Conservation (phyloP, 768 basidiomycete genomes). For the Pisolithus sp. region DNA sequence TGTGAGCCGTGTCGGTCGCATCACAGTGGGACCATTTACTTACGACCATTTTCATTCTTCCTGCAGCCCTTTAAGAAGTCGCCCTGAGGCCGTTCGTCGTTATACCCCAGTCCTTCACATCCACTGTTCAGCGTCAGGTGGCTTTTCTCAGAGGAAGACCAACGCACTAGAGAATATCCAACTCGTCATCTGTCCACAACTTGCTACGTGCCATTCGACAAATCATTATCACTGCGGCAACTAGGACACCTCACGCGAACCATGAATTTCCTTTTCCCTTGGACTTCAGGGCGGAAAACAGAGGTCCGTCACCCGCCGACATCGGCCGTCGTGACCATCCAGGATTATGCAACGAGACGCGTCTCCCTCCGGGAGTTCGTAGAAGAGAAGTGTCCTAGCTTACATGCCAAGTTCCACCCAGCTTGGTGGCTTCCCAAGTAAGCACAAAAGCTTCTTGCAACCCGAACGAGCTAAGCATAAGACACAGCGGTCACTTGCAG, state of each 20-base stretch:
- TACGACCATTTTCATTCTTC: no score
- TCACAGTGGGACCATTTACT: no score
- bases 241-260: neutral
- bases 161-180: no score
- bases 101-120: no score
- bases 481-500: conserved; percentile 26
- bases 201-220: neutral
- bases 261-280: conserved; percentile 19
- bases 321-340: conserved; percentile 16
- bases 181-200: no score
- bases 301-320: conserved; percentile 16
- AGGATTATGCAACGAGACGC: conserved; percentile 2
- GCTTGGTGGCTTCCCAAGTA: conserved; percentile 31
- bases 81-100: no score
- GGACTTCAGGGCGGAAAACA: conserved; percentile 8
- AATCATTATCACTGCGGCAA: neutral
- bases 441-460: neutral
- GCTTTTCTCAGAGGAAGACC: no score
- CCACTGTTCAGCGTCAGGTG: no score
- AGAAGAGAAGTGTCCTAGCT: conserved; percentile 25
- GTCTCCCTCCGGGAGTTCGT: conserved; percentile 26
- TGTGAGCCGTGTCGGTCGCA: no score
- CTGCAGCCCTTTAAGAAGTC: no score
- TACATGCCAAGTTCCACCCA: conserved; percentile 22
- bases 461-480: conserved; percentile 10